Base-by-base conservation (phyloP, 257 asterid species). In the Knoxia roxburghii region DNA sequence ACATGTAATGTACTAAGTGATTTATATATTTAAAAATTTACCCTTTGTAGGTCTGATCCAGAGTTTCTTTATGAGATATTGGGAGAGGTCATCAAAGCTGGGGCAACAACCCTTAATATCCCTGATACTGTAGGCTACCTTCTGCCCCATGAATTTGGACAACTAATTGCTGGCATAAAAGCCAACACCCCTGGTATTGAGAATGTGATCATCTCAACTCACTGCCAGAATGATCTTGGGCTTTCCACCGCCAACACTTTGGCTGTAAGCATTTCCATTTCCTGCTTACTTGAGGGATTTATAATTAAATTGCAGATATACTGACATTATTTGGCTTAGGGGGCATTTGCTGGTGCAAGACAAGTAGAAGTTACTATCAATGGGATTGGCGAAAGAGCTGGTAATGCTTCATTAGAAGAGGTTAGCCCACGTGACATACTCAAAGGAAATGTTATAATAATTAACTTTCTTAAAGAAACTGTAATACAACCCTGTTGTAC, bases 311-410 rank as follows among this genome's bases (percentile, higher is more conserved):
- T 72, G 57, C 14, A 54, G 45, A 1, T 52, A 21, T 63, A 67
- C 70, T 75, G 35, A 67, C 32, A 56, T 51, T 79, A 65, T 75
- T 61, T 41, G 32, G 53, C 66, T 65, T 79, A 92, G 98, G 98
- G 97, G 59, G 98, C 95, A 71, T 72, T 73, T 73, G 91, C 97
- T 70, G 98, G 98, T 71, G 98, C 98, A 65, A 86, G 98, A 81
- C 98, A 93, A 78, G 51, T 93, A 27, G 98, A 93, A 75, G 97
- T 90, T 71, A 93, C 98, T 75, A 85, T 93, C 77, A 93, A 93
- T 77, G 98, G 97, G 64, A 93, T 93, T 57, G 98, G 98, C 65
- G 98, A 93, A 81, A 85, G 98, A 78, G 98, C 98, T 72, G 98
- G 98, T 29, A 93, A 93, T 82, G 98, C 98, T 56, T 93, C 98